Evolutionary conservation across 768 basidiomycete genomes (phyloP), one percentile per base, ranked within the genome.

Genomic region (Chalciporus sphaerocephalus): DNA sequence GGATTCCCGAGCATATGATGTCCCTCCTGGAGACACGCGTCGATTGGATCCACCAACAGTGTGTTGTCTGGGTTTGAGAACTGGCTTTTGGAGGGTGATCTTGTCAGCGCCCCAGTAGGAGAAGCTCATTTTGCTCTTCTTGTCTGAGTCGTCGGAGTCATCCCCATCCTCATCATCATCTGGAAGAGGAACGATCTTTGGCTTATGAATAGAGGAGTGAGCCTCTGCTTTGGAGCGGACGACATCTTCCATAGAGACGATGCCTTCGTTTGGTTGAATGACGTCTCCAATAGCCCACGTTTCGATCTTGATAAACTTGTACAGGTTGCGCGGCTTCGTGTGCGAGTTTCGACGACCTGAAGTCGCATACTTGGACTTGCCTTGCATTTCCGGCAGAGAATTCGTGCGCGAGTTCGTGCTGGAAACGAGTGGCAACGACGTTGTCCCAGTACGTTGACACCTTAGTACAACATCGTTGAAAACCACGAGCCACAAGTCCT

Each of bases 391-490:
- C n/a, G 90, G 88, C 46, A 89, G 54, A 6, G 88, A 91, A 58
- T 76, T 87, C 10, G 86, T 78, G 44, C 89, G 72, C 22, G 81
- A 80, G 52, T 76, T 82, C 18, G 81, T 76, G 5, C 77, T 74
- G 8, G 85, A 74, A 8, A 83, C 85, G 48, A 92, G 64, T 2
- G 90, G 90, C 38, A 92, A 61, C 7, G 85, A 87, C 0, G 96
- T 99, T 6, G 85, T 85, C 9, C 96, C 95, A 2, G 85, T 87
- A 43, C 90, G 77, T 57, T 93, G 90, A 63, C 94, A 98, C 37
- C 92, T 79, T 28, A 99, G 68, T 5, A 92, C 85, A 37, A 99
- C 95, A 59, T 99, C 96, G 45, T 93, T 94, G 73, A 99, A 97
- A 12, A 85, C 81, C 2, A 99, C 90, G 44, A 94, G 75, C 96